Percentiles rank a stretch among this genome's conserved stretches.
These are phyloP conservation scores for Alternaria solani DNA, from an alignment of 2,329 filamentous ascomycete species.

Conservation along the genomic window DNA sequence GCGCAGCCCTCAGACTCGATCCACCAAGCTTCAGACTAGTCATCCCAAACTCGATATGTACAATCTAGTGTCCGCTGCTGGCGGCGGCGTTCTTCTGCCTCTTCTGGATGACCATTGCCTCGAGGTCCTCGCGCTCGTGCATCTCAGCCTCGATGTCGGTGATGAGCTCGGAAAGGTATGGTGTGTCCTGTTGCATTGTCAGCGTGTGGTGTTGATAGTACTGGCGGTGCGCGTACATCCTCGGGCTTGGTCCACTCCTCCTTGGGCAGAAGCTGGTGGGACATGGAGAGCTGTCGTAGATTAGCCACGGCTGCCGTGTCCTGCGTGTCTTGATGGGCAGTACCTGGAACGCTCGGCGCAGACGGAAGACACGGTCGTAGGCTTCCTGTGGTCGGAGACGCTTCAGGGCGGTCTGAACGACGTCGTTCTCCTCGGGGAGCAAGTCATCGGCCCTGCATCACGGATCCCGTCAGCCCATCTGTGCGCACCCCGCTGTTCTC, in stretches of 20 bases:
- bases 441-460: constrained; percentile 85
- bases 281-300: constrained; percentile 66
- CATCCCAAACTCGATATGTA: constrained; percentile 30
- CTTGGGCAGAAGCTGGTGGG: constrained; percentile 70
- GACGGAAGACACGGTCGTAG: constrained; percentile 97
- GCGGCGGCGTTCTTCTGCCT: constrained; percentile 36
- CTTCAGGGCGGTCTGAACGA: constrained; percentile 86
- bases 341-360: constrained; percentile 94
- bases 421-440: constrained; percentile 89
- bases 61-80: constrained; percentile 33
- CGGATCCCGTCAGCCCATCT: constrained; percentile 42
- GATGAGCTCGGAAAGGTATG: constrained; percentile 73
- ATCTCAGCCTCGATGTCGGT: constrained; percentile 72
- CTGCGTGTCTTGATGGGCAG: constrained; percentile 12
- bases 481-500: constrained; percentile 14
- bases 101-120: constrained; percentile 68
- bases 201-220: constrained; percentile 12
- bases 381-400: constrained; percentile 88
- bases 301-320: constrained; percentile 21
- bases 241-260: constrained; percentile 73
- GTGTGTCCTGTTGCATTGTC: constrained; percentile 62
- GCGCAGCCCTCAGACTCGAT: constrained; percentile 38
- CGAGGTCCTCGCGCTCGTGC: constrained; percentile 73
- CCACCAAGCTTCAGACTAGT: constrained; percentile 17
- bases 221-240: constrained; percentile 59